These are phyloP conservation scores for Lodderomyces theae DNA, from an alignment of 1,139 yeast genomes.

Conservation along the genomic window DNA sequence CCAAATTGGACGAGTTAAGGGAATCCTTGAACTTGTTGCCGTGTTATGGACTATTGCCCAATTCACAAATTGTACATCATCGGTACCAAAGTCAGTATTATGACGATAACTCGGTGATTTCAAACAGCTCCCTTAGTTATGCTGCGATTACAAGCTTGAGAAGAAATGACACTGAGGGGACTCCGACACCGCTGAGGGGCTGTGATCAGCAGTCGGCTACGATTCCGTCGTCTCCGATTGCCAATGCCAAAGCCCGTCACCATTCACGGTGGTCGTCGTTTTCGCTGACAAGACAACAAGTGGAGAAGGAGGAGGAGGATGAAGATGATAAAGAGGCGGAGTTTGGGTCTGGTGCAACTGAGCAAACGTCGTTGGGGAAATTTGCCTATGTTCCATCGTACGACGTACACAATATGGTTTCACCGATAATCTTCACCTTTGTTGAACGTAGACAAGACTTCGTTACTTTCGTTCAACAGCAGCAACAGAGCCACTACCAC, in stretches of 20 bases:
- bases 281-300: too few species aligned
- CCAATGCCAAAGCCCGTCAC: background rate
- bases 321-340: background rate
- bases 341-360: background rate
- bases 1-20: slow-evolving; percentile 6
- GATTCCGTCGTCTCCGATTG: slow-evolving; percentile 11
- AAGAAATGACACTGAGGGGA: slow-evolving; percentile 3
- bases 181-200: background rate
- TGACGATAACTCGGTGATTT: slow-evolving; percentile 1
- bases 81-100: background rate
- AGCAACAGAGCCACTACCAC: too few species aligned
- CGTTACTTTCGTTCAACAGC: background rate
- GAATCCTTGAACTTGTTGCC: slow-evolving; percentile 10
- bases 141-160: background rate
- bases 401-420: slow-evolving; percentile 3
- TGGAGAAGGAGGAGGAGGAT: too few species aligned
- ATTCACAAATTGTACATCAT: background rate
- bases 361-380: background rate
- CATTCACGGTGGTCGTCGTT: background rate
- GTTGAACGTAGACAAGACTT: background rate
- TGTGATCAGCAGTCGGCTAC: background rate
- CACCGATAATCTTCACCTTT: slow-evolving; percentile 6
- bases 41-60: slow-evolving; percentile 5
- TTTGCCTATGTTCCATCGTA: background rate
- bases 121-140: slow-evolving; percentile 3